These are phyloP conservation scores for Saturnispora besseyi DNA, from an alignment of 805 yeast species.

Conservation along the genomic window DNA sequence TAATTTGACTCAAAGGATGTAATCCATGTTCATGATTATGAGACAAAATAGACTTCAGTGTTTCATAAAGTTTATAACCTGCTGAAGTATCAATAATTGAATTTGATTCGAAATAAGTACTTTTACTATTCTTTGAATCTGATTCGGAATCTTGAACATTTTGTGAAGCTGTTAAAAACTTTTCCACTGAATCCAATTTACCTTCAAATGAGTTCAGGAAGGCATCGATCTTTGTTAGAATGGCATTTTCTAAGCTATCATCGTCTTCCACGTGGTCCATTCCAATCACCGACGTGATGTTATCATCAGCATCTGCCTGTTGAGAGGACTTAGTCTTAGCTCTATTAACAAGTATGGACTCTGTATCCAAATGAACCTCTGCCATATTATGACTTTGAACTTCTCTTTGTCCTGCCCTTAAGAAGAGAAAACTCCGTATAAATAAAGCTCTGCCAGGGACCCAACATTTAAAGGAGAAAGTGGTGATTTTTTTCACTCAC, in stretches of 20 bases:
- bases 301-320: neutral
- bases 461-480: neutral
- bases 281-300: neutral
- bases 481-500: neutral
- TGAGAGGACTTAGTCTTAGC: neutral
- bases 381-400: neutral
- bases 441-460: neutral
- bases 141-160: constrained; percentile 11
- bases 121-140: neutral
- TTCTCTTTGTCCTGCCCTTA: neutral
- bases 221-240: constrained; percentile 23
- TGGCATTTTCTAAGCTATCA: constrained; percentile 18
- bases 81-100: constrained; percentile 9
- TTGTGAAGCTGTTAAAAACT: constrained; percentile 15
- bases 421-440: neutral
- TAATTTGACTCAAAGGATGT: constrained; percentile 23
- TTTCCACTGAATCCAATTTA: constrained; percentile 23
- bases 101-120: constrained; percentile 5
- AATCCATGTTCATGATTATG: constrained; percentile 21
- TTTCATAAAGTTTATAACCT: constrained; percentile 19
- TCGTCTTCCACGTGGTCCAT: constrained; percentile 7
- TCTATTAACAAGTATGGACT: neutral
- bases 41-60: constrained; percentile 18
- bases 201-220: constrained; percentile 24
- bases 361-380: neutral